phyloP scores from a whole-genome alignment of 75 land plant species.

The Picea sitchensis region DNA sequence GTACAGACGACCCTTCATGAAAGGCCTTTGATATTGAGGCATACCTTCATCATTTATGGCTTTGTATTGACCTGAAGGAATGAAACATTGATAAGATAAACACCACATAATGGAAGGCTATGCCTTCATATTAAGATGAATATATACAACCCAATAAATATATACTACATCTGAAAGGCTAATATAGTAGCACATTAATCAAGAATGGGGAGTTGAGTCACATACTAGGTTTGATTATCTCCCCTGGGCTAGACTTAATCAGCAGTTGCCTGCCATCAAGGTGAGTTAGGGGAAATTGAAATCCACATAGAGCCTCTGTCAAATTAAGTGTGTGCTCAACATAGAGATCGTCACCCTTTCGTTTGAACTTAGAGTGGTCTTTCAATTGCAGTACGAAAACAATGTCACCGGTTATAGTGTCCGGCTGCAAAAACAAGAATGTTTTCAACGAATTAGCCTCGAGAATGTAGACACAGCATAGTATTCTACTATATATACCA shows the following conservation, averaged over 20 bases:
- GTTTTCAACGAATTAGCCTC: not conserved
- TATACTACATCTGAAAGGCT: not conserved
- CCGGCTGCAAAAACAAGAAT: conserved; percentile 20
- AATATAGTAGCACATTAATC: not conserved
- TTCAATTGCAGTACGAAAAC: conserved; percentile 42
- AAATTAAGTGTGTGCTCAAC: conserved; percentile 22
- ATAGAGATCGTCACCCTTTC: conserved; percentile 40
- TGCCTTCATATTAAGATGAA: no score
- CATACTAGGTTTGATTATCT: conserved; percentile 62
- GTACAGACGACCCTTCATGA: conserved; percentile 72
- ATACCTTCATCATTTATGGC: conserved; percentile 84
- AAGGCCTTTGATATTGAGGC: conserved; percentile 67
- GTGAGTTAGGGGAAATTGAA: conserved; percentile 29
- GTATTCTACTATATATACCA: no score
- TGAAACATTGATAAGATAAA: not conserved
- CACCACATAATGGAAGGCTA: no score
- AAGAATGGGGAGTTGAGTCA: not conserved
- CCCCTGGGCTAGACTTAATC: conserved; percentile 57
- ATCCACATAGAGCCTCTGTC: conserved; percentile 36
- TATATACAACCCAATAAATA: no score
- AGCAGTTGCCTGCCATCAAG: conserved; percentile 26
- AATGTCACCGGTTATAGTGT: conserved; percentile 42
- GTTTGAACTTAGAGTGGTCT: conserved; percentile 39
- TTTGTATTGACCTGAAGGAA: conserved; percentile 52
- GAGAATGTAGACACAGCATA: no score